Conservation (phyloP, 495 filamentous ascomycete genomes). For the Hypoxylon cercidicola region DNA sequence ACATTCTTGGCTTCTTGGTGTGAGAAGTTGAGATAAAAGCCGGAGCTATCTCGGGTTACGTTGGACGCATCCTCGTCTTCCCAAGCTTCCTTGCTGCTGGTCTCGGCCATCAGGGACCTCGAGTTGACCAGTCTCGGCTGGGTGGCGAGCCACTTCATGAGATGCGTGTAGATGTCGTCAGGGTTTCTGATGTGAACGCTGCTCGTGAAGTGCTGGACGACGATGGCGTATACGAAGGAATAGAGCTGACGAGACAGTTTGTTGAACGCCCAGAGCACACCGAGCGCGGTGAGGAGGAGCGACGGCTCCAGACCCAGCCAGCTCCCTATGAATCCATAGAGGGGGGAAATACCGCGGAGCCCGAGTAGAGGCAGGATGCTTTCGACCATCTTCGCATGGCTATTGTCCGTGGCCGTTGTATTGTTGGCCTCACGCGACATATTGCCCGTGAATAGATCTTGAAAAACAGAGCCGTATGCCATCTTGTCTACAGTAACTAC, state of each 20-base stretch:
- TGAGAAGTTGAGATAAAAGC: conserved; percentile 56
- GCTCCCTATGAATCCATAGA: conserved; percentile 42
- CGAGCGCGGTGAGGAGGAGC: conserved; percentile 47
- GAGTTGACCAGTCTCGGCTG: conserved; percentile 64
- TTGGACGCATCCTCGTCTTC: conserved; percentile 57
- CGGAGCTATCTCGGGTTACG: conserved; percentile 48
- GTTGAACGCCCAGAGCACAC: conserved; percentile 53
- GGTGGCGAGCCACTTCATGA: conserved; percentile 69
- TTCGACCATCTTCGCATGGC: conserved; percentile 39
- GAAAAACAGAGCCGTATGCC: conserved; percentile 18
- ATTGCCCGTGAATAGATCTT: conserved; percentile 15
- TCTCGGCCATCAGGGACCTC: conserved; percentile 68
- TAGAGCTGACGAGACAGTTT: conserved; percentile 48
- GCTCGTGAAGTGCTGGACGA: conserved; percentile 62
- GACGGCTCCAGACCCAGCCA: conserved; percentile 54
- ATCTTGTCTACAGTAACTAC: conserved; percentile 8
- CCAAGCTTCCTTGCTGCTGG: conserved; percentile 61
- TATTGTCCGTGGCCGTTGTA: neutral
- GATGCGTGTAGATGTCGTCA: conserved; percentile 69
- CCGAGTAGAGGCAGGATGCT: conserved; percentile 41
- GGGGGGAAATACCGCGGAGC: conserved; percentile 32
- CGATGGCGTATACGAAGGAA: conserved; percentile 32
- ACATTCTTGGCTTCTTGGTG: conserved; percentile 52
- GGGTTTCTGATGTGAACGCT: conserved; percentile 64
- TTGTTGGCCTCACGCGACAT: conserved; percentile 1